Evolutionary conservation across 495 filamentous ascomycete species (phyloP), one percentile per base, ranked within the genome.

Genomic region (Penicillium canescens): DNA sequence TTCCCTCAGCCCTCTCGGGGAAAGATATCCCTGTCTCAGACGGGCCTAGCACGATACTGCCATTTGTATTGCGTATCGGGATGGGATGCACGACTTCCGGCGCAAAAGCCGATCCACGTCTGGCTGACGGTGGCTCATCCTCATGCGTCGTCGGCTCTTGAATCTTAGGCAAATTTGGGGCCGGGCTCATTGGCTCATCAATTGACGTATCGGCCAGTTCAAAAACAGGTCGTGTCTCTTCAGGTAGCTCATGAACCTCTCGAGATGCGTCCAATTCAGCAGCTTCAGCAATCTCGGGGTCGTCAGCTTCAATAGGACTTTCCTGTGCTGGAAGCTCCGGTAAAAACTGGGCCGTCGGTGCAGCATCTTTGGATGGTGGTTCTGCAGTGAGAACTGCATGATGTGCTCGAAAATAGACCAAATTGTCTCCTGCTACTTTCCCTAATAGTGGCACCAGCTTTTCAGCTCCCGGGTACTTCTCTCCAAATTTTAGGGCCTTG

Each of bases 321-420:
- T 66, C 57, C 21, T 64, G 61, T 43, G 63, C 63, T 38, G 58
- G 46, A 38, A 79, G 68, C 59, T 77, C 72, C 41, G 73, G 59
- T 6, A 74, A 58, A 52, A 70, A 62, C 5, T 60, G 63, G 31
- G 52, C 44, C 8, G 59, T 46, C 2, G 65, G 47, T 26, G 49
- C 47, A 24, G 59, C 45, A 13, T 72, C 66, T 36, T 65, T 73
- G n/a, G 56, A 45, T 7, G 73, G 75, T 2, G 71, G 67, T 41
- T 79, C 68, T 31, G 77, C 65, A 2, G 83, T 86, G 35, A 85
- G 63, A 14, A 86, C 57, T 8, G 72, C 70, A 68, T 86, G 81
- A 60, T 86, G 76, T 8, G 82, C 74, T 33, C 84, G 71, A 10
- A 87, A 56, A 50, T 79, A 84, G 6, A 73, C 77, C 47, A 87